A percentile compares a stretch with the other conserved stretches of the same genome.
These are phyloP conservation scores for Zygnema circumcarinatum DNA, from an alignment of 139 green algal genomes.

Conservation along the genomic window DNA sequence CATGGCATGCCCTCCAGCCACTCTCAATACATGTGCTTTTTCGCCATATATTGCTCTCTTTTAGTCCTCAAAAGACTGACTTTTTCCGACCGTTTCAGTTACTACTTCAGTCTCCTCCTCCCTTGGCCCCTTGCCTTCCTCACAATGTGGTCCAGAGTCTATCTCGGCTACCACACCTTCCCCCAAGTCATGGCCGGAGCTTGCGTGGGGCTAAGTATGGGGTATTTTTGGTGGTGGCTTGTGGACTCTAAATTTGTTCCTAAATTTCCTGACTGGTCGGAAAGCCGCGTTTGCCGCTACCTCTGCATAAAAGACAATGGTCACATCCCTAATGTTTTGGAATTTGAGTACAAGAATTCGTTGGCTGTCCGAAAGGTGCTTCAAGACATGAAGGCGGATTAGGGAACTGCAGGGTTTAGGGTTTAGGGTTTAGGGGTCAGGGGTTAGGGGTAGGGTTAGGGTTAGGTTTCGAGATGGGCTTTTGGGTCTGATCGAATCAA, in stretches of 20 bases:
- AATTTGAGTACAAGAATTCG: conserved; percentile 42
- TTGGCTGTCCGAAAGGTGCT: background rate
- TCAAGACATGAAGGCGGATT: background rate
- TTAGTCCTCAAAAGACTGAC: conserved; percentile 6
- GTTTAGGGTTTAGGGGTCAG: too few species aligned
- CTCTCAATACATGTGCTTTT: conserved; percentile 52
- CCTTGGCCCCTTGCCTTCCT: conserved; percentile 31
- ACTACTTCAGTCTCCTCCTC: background rate
- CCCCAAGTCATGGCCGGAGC: conserved; percentile 23
- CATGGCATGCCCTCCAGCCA: conserved; percentile 47
- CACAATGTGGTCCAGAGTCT: conserved; percentile 42
- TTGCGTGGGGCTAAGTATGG: conserved; percentile 2
- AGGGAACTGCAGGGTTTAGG: too few species aligned
- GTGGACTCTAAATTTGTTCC: conserved; percentile 2
- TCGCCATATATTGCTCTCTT: conserved; percentile 30
- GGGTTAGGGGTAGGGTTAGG: too few species aligned
- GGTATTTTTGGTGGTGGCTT: background rate
- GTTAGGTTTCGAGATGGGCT: too few species aligned
- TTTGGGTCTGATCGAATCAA: too few species aligned
- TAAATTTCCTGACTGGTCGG: background rate
- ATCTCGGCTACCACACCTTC: conserved; percentile 41
- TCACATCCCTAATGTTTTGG: conserved; percentile 24
- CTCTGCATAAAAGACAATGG: conserved; percentile 44
- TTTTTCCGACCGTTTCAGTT: conserved; percentile 1
- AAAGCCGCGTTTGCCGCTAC: background rate